phyloP scores from a whole-genome alignment of 2,329 filamentous ascomycete species.

The Hymenoscyphus repandus region DNA sequence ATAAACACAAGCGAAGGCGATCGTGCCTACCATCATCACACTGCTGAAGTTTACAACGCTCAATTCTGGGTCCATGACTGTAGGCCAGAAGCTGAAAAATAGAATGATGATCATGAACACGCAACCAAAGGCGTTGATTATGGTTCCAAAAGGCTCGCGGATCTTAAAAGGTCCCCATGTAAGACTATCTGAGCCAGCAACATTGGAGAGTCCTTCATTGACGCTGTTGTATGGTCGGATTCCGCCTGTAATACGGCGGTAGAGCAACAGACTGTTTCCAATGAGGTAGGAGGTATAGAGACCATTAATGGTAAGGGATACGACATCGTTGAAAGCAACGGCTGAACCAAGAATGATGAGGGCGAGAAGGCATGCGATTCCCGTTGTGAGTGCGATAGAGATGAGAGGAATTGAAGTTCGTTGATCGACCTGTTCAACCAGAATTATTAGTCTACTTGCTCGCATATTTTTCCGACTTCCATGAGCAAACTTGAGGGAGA shows the following conservation, averaged over 20 bases:
- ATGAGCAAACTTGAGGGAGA: background rate
- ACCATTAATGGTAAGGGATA: slow-evolving; percentile 43
- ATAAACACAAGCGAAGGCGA: slow-evolving; percentile 3
- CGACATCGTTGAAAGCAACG: slow-evolving; percentile 46
- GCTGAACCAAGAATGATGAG: slow-evolving; percentile 45
- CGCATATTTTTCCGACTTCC: too few species aligned
- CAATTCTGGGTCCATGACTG: slow-evolving; percentile 31
- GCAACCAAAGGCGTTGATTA: slow-evolving; percentile 38
- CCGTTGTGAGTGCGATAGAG: slow-evolving; percentile 21
- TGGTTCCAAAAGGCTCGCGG: slow-evolving; percentile 34
- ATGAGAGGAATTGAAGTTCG: slow-evolving; percentile 34
- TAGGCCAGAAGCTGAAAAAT: slow-evolving; percentile 45
- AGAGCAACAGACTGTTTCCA: slow-evolving; percentile 18
- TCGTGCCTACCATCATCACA: slow-evolving; percentile 7
- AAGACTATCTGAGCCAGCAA: background rate
- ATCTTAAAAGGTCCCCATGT: slow-evolving; percentile 10
- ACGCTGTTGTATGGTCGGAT: slow-evolving; percentile 1
- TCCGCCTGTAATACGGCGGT: slow-evolving; percentile 2
- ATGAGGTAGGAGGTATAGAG: slow-evolving; percentile 46
- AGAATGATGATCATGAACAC: slow-evolving; percentile 40
- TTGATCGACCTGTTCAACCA: slow-evolving; percentile 1
- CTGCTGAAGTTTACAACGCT: slow-evolving; percentile 41
- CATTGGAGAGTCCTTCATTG: background rate
- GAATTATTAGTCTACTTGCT: background rate
- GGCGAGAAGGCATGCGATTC: slow-evolving; percentile 14